Evolutionary conservation across 2,329 filamentous ascomycete genomes (phyloP), one percentile per base, ranked within the genome.

Genomic region (Phoma herbarum): DNA sequence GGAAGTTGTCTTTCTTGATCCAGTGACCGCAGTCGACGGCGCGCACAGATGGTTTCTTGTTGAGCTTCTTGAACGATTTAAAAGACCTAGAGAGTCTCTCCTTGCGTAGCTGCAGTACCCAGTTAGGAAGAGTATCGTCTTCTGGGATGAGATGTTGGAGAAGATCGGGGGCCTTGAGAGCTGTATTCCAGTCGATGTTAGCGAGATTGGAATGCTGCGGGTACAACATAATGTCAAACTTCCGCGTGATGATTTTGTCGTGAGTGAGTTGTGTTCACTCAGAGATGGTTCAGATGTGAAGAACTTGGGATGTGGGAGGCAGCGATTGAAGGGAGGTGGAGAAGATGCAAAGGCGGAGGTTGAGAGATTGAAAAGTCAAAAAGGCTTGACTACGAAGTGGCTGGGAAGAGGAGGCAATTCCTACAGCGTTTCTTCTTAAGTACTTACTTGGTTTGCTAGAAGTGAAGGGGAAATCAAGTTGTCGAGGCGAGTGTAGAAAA

Each of bases 1-100:
- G 26, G 53, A 22, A 56, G 49, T 68, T 67, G 45, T 61, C 43
- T n/a, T 58, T 59, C 53, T 67, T 66, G 59, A 66, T 66, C 60
- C 65, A 70, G 41, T 48, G 44, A 46, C 42, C 47, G 51, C 39
- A 46, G 50, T 63, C 43, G 3, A 33, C 39, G 4, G 55, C 23
- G 12, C 56, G 56, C 18, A 53, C 31, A 8, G 37, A 46, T 1
- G 6, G 14, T 44, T 35, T 55, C 12, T 41, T 43, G 12, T 33
- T 25, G 22, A 26, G 29, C 8, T 25, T 58, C 5, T 14, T 8
- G 14, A 3, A 6, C 3, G 22, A 1, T 11, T 28, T 48, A 25
- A 16, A 52, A 26, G 22, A 2, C 31, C 8, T 49, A 33, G 33
- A n/a, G 26, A 52, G n/a, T 49, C n/a, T 39, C 28, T 44, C 25